Evolutionary conservation across 441 rosid species (phyloP).

Genomic region (Erodium moschatum): DNA sequence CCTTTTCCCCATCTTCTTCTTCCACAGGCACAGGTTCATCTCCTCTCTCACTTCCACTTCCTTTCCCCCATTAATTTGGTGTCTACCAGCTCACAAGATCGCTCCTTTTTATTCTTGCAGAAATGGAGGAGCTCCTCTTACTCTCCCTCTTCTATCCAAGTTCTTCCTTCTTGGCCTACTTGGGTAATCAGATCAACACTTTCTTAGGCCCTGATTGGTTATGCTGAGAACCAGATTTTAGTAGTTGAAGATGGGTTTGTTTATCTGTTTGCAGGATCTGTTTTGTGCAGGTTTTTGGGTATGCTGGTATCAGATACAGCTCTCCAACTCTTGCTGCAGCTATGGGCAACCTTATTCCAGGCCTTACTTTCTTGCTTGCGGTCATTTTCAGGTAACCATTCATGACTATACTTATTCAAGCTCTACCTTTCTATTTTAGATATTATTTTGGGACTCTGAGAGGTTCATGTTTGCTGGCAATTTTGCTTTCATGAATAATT

Average conservation of each 20-base stretch:
- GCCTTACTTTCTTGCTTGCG: conserved; percentile 23
- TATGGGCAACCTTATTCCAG: conserved; percentile 24
- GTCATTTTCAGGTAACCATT: conserved; percentile 16
- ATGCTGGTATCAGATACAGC: conserved; percentile 20
- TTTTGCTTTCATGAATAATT: neutral
- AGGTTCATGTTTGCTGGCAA: no score
- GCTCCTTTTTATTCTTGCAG: neutral
- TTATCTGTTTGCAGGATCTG: neutral
- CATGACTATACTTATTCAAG: no score
- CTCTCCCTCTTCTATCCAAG: neutral
- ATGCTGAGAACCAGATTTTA: no score
- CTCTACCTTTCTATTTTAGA: no score
- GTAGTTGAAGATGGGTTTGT: no score
- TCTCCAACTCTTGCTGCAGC: conserved; percentile 27
- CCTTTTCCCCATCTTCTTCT: neutral
- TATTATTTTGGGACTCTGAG: no score
- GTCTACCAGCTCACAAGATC: no score
- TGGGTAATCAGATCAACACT: neutral
- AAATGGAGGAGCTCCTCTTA: neutral
- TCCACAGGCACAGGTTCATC: neutral
- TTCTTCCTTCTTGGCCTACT: neutral
- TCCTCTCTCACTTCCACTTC: neutral
- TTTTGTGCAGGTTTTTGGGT: conserved; percentile 20
- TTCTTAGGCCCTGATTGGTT: no score
- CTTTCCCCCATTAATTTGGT: no score